Conservation (phyloP, 257 asterid species). For the Lithospermum erythrorhizon region DNA sequence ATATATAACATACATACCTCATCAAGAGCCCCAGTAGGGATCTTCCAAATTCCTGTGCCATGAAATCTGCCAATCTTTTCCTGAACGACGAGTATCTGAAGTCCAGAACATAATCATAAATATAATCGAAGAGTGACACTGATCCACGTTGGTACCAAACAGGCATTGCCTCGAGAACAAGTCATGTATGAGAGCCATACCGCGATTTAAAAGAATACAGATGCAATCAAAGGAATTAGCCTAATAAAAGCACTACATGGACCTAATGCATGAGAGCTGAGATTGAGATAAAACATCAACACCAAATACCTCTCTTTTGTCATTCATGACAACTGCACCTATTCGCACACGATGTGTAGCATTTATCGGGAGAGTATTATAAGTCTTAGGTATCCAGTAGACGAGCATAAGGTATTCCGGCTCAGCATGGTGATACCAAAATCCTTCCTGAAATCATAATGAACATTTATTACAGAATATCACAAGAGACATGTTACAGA, state of each 20-base stretch:
- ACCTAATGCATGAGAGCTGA: neutral
- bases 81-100: constrained; percentile 64
- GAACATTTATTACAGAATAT: constrained; percentile 5
- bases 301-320: constrained; percentile 51
- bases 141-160: neutral
- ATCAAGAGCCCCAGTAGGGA: constrained; percentile 64
- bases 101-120: constrained; percentile 6
- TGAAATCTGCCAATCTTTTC: constrained; percentile 47
- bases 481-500: neutral
- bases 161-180: too few relatives aligned
- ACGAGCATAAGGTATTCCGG: constrained; percentile 72
- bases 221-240: neutral
- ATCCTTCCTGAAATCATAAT: constrained; percentile 53
- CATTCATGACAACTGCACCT: constrained; percentile 61
- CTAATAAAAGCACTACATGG: neutral
- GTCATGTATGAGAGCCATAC: too few relatives aligned
- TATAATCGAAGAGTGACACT: neutral
- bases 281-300: neutral
- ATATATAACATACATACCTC: constrained; percentile 30
- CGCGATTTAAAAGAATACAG: too few relatives aligned
- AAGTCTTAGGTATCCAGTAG: constrained; percentile 49
- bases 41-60: constrained; percentile 62
- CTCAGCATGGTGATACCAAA: constrained; percentile 71
- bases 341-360: constrained; percentile 60
- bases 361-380: constrained; percentile 52